These are phyloP conservation scores for Lasiosphaeriaceae sp. DNA, from an alignment of 495 filamentous ascomycete species.

Conservation along the genomic window DNA sequence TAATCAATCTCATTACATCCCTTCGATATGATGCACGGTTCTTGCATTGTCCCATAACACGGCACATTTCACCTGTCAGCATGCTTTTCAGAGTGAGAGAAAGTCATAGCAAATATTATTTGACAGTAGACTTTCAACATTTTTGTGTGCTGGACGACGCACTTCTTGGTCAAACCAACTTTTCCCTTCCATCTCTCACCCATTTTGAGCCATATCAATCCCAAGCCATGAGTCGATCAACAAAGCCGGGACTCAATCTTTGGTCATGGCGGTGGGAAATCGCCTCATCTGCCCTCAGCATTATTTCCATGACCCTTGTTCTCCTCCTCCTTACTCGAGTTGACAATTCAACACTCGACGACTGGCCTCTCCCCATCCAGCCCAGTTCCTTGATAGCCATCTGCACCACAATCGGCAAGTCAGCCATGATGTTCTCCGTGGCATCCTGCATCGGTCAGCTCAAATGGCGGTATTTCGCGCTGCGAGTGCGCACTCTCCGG, in stretches of 20 bases:
- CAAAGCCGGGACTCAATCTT: neutral
- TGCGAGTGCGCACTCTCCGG: neutral
- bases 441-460: conserved; percentile 3
- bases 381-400: conserved; percentile 8
- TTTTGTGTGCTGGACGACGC: no score
- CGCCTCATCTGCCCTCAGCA: neutral
- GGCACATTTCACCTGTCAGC: no score
- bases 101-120: no score
- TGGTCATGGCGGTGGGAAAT: conserved; percentile 4
- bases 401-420: conserved; percentile 6
- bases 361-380: conserved; percentile 10
- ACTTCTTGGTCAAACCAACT: no score
- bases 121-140: no score
- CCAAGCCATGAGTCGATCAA: no score
- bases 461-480: conserved; percentile 5
- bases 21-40: no score
- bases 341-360: neutral
- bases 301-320: neutral
- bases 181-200: no score
- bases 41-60: no score
- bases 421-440: conserved; percentile 1
- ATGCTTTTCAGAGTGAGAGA: no score
- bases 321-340: neutral
- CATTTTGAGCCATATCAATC: no score
- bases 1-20: no score